Evolutionary conservation across 192 early-diverging fungal species (phyloP), one percentile per base, ranked within the genome.

Genomic region (Rhizophagus prolifer): DNA sequence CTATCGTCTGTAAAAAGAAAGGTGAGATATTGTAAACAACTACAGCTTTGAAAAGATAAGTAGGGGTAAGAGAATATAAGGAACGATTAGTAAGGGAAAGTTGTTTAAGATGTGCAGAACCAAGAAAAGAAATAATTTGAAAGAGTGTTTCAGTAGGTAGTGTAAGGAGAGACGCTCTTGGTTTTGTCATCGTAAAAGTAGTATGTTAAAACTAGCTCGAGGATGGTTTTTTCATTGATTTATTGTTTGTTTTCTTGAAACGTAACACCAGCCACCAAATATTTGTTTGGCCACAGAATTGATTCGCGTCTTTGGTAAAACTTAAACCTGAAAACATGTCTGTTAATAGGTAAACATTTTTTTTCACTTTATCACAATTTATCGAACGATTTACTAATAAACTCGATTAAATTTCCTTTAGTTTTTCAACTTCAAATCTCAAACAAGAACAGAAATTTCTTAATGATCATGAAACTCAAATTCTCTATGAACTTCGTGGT

Each of bases 131-230:
- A 66, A 36, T 36, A 21, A 66, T 66, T 66, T 66, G 64, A 36
- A 66, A 21, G 31, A 66, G 64, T 66, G 19, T 66, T 66, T 66
- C 64, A 66, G 64, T 66, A 66, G 64, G 64, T 41, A 66, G 64
- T 36, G 31, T 21, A 66, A 66, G 31, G 64, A 66, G 31, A 66
- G 64, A 66, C 10, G 14, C 1, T 38, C 30, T 66, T 38, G 34
- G 64, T 66, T 62, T 62, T 62, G 61, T 54, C 50, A 54, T 54
- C 16, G 6, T 54, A 54, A 21, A 54, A n/a, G 3, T 31, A 31
- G 31, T 31, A 31, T 31, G 1, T 31, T 31, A 31, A 31, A 31
- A 31, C 3, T 31, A n/a, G n/a, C n/a, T n/a, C 36, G 36, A 38
- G 36, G 5, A 38, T 38, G 36, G 36, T 8, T 38, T 34, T 34